phyloP scores from a whole-genome alignment of 1,284 basidiomycete species.

The Rhizopogon parksii region DNA sequence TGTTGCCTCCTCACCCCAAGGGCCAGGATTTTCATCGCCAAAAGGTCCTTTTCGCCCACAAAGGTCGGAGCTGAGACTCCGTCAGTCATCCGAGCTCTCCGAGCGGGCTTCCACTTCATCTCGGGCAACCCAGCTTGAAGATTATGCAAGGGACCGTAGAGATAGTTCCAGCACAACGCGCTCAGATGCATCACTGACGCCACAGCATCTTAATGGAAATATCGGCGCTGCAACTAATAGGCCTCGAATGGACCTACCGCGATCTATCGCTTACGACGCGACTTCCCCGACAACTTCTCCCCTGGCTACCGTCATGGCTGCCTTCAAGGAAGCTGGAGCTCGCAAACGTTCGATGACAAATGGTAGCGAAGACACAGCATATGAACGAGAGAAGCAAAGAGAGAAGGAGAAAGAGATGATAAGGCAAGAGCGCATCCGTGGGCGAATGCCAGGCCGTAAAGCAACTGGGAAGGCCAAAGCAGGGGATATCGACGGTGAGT shows the following conservation, averaged over 20 bases:
- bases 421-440: conserved; percentile 58
- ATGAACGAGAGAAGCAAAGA: conserved; percentile 47
- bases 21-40: conserved; percentile 32
- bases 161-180: conserved; percentile 34
- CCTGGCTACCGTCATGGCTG: conserved; percentile 51
- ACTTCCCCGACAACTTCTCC: conserved; percentile 36
- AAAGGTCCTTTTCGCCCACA: conserved; percentile 49
- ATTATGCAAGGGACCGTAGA: conserved; percentile 28
- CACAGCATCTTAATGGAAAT: conserved; percentile 23
- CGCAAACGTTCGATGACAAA: conserved; percentile 50
- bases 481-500: conserved; percentile 73
- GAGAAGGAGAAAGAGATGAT: conserved; percentile 54
- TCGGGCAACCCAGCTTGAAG: conserved; percentile 15
- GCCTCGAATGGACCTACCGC: conserved; percentile 27
- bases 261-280: conserved; percentile 29
- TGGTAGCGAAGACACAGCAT: conserved; percentile 42
- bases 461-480: conserved; percentile 46
- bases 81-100: conserved; percentile 37
- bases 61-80: conserved; percentile 46
- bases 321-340: conserved; percentile 59
- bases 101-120: conserved; percentile 36
- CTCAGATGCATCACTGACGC: conserved; percentile 33
- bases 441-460: conserved; percentile 55
- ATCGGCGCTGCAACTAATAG: conserved; percentile 21
- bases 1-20: conserved; percentile 29